Evolutionary conservation across 345 rosid species (phyloP).

Genomic region (Linum trigynum): DNA sequence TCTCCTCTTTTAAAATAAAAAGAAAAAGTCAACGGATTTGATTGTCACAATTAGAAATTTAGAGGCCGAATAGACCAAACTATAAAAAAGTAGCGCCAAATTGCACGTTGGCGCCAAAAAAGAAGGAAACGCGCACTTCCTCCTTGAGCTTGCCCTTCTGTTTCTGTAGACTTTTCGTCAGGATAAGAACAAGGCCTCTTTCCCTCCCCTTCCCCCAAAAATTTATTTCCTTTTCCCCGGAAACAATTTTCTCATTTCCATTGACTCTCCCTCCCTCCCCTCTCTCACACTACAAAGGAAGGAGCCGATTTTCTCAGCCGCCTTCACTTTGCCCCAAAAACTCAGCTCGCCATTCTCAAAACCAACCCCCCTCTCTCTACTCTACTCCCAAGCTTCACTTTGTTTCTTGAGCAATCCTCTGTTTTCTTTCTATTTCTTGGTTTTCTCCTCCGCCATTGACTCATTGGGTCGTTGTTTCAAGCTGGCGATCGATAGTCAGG

Average conservation of each 20-base stretch:
- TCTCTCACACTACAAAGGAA: background rate
- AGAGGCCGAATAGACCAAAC: too few relatives aligned
- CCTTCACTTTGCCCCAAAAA: slow-evolving; percentile 8
- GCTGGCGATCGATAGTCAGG: slow-evolving; percentile 85
- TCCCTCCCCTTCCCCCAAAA: background rate
- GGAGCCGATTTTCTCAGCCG: slow-evolving; percentile 12
- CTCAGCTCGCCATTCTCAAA: background rate
- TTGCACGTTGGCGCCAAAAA: too few relatives aligned
- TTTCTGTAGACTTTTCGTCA: background rate
- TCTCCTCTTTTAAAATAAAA: too few relatives aligned
- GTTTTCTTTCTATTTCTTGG: background rate
- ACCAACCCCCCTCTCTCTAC: too few relatives aligned
- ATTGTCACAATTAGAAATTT: too few relatives aligned
- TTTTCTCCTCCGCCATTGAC: slow-evolving; percentile 7
- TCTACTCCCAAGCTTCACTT: too few relatives aligned
- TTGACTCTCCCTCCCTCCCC: background rate
- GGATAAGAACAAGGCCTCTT: background rate
- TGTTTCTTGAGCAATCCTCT: too few relatives aligned
- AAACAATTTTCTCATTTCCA: background rate
- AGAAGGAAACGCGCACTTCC: background rate
- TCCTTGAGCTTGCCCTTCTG: background rate
- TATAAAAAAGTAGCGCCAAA: too few relatives aligned
- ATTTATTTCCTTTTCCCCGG: background rate
- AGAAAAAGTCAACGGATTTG: too few relatives aligned
- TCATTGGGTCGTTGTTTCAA: slow-evolving; percentile 15